A percentile compares a stretch with the other conserved stretches of the same genome.
Evolutionary conservation across 1,139 yeast species (phyloP).

Genomic region (Candida sojae): DNA sequence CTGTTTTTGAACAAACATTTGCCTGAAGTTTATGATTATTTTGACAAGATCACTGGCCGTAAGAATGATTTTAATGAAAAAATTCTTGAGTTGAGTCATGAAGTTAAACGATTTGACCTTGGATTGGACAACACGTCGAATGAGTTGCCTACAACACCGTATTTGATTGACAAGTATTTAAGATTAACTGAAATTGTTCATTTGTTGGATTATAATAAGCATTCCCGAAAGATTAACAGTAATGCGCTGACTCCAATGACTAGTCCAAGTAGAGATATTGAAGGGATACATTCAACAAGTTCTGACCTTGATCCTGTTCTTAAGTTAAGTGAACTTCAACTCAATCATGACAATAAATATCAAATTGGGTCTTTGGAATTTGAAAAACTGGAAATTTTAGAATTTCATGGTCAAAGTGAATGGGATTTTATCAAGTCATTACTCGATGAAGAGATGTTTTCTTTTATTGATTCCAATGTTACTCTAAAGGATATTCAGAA

Average conservation of each 20-base stretch:
- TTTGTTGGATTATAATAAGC: constrained; percentile 30
- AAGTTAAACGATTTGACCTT: constrained; percentile 52
- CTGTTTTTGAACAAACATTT: constrained; percentile 60
- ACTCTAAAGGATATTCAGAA: constrained; percentile 50
- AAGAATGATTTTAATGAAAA: constrained; percentile 67
- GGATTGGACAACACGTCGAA: constrained; percentile 47
- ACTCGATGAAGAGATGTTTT: constrained; percentile 43
- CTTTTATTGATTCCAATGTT: constrained; percentile 47
- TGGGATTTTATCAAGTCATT: constrained; percentile 54
- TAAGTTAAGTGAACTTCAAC: constrained; percentile 10
- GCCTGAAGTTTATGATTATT: constrained; percentile 62
- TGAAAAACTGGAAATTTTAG: constrained; percentile 51
- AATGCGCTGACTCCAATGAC: constrained; percentile 8
- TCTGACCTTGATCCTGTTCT: constrained; percentile 9
- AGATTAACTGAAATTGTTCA: constrained; percentile 60
- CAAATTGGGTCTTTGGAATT: constrained; percentile 58
- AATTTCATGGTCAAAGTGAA: constrained; percentile 48
- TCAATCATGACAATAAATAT: constrained; percentile 31
- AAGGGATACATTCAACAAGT: background rate
- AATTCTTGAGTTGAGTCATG: constrained; percentile 57
- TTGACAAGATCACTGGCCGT: constrained; percentile 71
- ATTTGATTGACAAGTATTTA: constrained; percentile 64
- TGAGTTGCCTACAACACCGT: constrained; percentile 70
- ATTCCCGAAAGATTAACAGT: background rate
- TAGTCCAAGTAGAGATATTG: constrained; percentile 4